A percentile compares a stretch with the other conserved stretches of the same genome.
phyloP scores from a whole-genome alignment of 768 basidiomycete genomes.

The Hemileccinum impolitum region DNA sequence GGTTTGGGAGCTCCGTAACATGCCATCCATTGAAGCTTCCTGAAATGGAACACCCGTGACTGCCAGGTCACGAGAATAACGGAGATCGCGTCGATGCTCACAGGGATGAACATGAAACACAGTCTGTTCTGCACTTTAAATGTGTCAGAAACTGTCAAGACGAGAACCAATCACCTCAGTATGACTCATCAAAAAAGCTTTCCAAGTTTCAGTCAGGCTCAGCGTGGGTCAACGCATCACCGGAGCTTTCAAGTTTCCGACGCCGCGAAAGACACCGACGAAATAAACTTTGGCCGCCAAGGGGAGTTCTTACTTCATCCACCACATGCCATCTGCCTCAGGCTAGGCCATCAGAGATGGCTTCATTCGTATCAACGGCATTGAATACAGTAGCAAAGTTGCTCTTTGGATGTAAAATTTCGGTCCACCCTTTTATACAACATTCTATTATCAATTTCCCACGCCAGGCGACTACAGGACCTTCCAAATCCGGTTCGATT shows the following conservation, averaged over 20 bases:
- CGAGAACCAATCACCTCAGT: neutral
- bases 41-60: constrained; percentile 6
- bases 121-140: neutral
- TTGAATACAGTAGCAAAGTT: no score
- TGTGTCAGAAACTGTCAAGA: neutral
- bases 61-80: constrained; percentile 28
- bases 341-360: neutral
- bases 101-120: no score
- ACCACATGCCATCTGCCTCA: neutral
- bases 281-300: neutral
- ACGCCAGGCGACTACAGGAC: constrained; percentile 26
- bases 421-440: neutral
- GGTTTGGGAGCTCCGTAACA: constrained; percentile 2
- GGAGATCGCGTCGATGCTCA: constrained; percentile 1
- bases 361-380: no score
- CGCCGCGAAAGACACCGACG: neutral
- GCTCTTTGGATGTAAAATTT: no score
- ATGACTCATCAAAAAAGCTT: neutral
- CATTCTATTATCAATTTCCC: constrained; percentile 8
- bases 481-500: constrained; percentile 28
- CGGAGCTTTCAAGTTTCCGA: constrained; percentile 1
- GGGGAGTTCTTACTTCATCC: neutral
- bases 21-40: constrained; percentile 5
- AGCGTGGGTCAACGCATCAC: neutral
- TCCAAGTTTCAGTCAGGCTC: no score